Conservation (phyloP, 352 stramenopile genomes). For the Thalassiosira hispida region DNA sequence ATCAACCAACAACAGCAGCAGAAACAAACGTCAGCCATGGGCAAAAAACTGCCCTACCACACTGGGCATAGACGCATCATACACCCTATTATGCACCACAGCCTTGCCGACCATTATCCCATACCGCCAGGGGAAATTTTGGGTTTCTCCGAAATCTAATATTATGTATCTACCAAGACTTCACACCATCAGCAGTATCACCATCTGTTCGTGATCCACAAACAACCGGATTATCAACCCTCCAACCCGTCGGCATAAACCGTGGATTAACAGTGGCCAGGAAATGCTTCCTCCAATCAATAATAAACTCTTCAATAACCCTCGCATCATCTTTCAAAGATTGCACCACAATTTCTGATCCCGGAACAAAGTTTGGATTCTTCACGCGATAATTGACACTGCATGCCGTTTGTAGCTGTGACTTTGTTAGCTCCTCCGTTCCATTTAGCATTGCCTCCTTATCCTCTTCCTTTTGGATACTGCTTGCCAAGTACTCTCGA, state of each 20-base stretch:
- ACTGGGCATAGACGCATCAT: too few species aligned
- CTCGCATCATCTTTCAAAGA: slow-evolving; percentile 41
- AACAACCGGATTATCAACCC: slow-evolving; percentile 68
- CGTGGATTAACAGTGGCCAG: slow-evolving; percentile 55
- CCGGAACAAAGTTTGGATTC: slow-evolving; percentile 73
- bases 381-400: slow-evolving; percentile 54
- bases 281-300: slow-evolving; percentile 73
- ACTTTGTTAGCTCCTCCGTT: slow-evolving; percentile 25
- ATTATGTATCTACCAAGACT: too few species aligned
- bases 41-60: too few species aligned
- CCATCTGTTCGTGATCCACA: slow-evolving; percentile 11
- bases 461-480: slow-evolving; percentile 5
- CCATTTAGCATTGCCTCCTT: slow-evolving; percentile 24
- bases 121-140: too few species aligned
- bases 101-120: too few species aligned
- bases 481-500: slow-evolving; percentile 30
- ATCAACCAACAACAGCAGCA: too few species aligned
- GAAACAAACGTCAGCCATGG: too few species aligned
- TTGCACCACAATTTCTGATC: slow-evolving; percentile 58
- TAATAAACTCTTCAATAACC: slow-evolving; percentile 66
- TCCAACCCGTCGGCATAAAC: slow-evolving; percentile 74
- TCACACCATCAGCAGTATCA: not conserved
- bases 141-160: too few species aligned
- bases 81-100: too few species aligned
- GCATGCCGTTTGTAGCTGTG: slow-evolving; percentile 50